Percentiles rank a stretch among this genome's conserved stretches.
These are phyloP conservation scores for Rubroboletus satanas DNA, from an alignment of 768 basidiomycete genomes.

Conservation along the genomic window DNA sequence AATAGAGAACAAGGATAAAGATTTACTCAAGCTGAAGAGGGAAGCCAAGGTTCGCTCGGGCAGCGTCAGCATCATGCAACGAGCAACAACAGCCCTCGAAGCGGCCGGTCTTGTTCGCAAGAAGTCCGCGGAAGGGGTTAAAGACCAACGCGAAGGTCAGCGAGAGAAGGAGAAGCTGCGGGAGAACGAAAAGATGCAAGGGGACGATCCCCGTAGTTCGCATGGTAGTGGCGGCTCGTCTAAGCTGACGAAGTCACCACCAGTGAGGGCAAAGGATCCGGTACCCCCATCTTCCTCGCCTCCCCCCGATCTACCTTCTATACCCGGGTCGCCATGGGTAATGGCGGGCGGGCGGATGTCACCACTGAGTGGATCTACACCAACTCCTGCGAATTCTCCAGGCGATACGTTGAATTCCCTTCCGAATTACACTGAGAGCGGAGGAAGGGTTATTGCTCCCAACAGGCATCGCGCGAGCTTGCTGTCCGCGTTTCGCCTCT, in stretches of 20 bases:
- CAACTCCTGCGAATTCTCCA: slow-evolving; percentile 52
- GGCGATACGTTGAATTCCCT: slow-evolving; percentile 49
- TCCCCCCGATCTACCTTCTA: slow-evolving; percentile 36
- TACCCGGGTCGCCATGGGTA: slow-evolving; percentile 71
- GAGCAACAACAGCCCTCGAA: slow-evolving; percentile 87
- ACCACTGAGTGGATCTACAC: slow-evolving; percentile 32
- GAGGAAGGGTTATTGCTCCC: slow-evolving; percentile 33
- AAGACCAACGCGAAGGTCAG: slow-evolving; percentile 53
- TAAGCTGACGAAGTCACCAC: slow-evolving; percentile 69
- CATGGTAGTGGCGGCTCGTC: slow-evolving; percentile 57
- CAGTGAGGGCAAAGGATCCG: slow-evolving; percentile 49
- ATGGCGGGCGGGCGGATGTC: slow-evolving; percentile 46
- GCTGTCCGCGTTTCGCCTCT: slow-evolving; percentile 78
- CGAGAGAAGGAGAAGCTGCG: slow-evolving; percentile 40
- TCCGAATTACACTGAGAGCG: slow-evolving; percentile 37
- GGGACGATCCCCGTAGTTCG: slow-evolving; percentile 60
- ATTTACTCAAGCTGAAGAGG: slow-evolving; percentile 46
- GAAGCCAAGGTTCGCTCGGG: slow-evolving; percentile 69
- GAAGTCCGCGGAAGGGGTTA: slow-evolving; percentile 72
- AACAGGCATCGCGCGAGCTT: slow-evolving; percentile 74
- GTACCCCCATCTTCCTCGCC: slow-evolving; percentile 47
- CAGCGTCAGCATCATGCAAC: slow-evolving; percentile 94
- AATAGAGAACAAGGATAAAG: slow-evolving; percentile 47
- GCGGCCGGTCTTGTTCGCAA: slow-evolving; percentile 82
- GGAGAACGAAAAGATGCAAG: slow-evolving; percentile 40